phyloP scores from a whole-genome alignment of 495 filamentous ascomycete species.

The Xylaria nigripes region DNA sequence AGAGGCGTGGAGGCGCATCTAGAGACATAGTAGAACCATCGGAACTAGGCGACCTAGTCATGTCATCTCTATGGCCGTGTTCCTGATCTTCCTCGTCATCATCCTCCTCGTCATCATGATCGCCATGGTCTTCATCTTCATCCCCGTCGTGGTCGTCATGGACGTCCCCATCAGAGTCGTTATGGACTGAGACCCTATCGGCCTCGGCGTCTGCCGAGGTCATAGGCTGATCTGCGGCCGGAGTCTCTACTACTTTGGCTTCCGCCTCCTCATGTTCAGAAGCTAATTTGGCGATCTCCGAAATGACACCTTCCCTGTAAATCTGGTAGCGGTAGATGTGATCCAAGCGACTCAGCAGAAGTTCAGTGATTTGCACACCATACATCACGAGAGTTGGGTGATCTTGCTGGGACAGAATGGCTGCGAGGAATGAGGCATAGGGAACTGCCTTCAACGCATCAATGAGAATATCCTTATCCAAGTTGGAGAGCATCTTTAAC shows the following conservation, averaged over 20 bases:
- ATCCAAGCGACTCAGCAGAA: slow-evolving; percentile 74
- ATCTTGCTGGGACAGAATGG: slow-evolving; percentile 94
- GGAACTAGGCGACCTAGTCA: slow-evolving; percentile 62
- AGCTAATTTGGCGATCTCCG: slow-evolving; percentile 77
- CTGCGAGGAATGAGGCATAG: slow-evolving; percentile 94
- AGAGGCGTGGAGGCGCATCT: slow-evolving; percentile 38
- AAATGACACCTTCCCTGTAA: slow-evolving; percentile 92
- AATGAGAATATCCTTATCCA: slow-evolving; percentile 73
- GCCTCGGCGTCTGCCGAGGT: slow-evolving; percentile 41
- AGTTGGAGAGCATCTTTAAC: slow-evolving; percentile 95
- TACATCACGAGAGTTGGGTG: slow-evolving; percentile 78
- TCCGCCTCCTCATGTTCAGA: slow-evolving; percentile 30
- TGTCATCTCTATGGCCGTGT: slow-evolving; percentile 45
- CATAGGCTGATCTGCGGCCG: slow-evolving; percentile 43
- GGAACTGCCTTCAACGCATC: slow-evolving; percentile 85
- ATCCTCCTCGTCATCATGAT: slow-evolving; percentile 14
- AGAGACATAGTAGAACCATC: slow-evolving; percentile 51
- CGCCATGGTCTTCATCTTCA: slow-evolving; percentile 10
- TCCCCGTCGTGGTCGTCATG: slow-evolving; percentile 22
- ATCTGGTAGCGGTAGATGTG: slow-evolving; percentile 92
- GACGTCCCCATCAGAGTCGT: slow-evolving; percentile 42
- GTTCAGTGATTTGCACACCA: slow-evolving; percentile 80
- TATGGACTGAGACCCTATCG: slow-evolving; percentile 40
- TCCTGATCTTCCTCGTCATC: slow-evolving; percentile 46
- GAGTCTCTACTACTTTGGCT: slow-evolving; percentile 15